phyloP scores from a whole-genome alignment of 176 grass and related monocot species.

The Hordeum vulgare region DNA sequence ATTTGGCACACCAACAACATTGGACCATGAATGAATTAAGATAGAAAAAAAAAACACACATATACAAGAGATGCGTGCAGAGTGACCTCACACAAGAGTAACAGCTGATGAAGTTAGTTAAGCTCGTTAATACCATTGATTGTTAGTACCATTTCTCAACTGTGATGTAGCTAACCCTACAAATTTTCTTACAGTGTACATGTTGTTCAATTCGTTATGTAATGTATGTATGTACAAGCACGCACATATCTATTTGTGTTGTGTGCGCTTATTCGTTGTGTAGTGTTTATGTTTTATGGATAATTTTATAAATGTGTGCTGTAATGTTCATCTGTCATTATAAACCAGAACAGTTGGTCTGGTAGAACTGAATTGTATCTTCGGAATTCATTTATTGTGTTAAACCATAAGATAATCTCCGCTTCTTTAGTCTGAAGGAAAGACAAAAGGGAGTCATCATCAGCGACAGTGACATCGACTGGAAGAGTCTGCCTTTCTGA shows the following conservation, averaged over 20 bases:
- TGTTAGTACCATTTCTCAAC: neutral
- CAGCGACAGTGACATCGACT: neutral
- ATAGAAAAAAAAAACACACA: neutral
- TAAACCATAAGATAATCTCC: neutral
- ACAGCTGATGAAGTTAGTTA: neutral
- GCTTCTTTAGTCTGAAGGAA: neutral
- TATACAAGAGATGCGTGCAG: neutral
- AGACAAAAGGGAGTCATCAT: neutral
- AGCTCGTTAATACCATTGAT: neutral
- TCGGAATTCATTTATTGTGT: neutral
- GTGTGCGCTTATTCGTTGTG: constrained; percentile 10
- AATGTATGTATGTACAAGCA: neutral
- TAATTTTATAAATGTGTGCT: neutral
- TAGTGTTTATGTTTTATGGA: neutral
- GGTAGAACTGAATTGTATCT: neutral
- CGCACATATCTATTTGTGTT: constrained; percentile 27
- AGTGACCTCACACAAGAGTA: neutral
- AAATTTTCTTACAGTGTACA: neutral
- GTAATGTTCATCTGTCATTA: neutral
- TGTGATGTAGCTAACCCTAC: constrained; percentile 1
- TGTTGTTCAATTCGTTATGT: constrained; percentile 17
- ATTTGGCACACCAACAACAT: neutral
- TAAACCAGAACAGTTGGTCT: neutral
- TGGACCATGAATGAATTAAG: neutral
- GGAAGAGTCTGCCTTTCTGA: neutral